Evolutionary conservation across 257 asterid genomes (phyloP).

Genomic region (Primulina tabacum): DNA sequence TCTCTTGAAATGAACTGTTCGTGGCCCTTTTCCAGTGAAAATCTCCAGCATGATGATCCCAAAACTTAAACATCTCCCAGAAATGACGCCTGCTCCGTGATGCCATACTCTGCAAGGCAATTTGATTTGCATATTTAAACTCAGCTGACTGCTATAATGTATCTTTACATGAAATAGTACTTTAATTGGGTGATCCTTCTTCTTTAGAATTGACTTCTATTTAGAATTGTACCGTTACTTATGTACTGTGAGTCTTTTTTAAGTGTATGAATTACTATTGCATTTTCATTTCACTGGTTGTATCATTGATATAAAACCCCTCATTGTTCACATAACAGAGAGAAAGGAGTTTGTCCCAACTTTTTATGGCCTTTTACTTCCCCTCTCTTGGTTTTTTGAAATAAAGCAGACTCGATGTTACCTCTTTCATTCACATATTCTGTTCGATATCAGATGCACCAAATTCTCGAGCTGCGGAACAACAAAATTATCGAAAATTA

Average conservation of each 20-base stretch:
- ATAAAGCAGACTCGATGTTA: not conserved
- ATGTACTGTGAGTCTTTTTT: no score
- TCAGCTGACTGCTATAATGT: no score
- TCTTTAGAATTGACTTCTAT: no score
- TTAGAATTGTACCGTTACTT: no score
- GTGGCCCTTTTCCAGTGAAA: slow-evolving; percentile 45
- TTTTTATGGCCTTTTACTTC: no score
- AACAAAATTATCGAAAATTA: not conserved
- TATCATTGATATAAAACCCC: no score
- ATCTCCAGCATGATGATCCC: slow-evolving; percentile 51
- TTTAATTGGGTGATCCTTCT: not conserved
- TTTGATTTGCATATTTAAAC: not conserved
- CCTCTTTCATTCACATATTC: not conserved
- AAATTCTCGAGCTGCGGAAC: not conserved
- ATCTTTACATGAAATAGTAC: not conserved
- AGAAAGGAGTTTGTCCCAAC: no score
- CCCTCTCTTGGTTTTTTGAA: not conserved
- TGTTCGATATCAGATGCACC: not conserved
- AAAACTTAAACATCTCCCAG: slow-evolving; percentile 51
- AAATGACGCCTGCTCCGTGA: slow-evolving; percentile 34
- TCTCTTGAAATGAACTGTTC: slow-evolving; percentile 32
- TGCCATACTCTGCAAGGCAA: slow-evolving; percentile 42
- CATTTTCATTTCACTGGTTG: no score
- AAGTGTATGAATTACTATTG: no score
- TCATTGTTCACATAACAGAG: no score